Evolutionary conservation across 2,329 filamentous ascomycete species (phyloP).

Genomic region (Nemania sp.): DNA sequence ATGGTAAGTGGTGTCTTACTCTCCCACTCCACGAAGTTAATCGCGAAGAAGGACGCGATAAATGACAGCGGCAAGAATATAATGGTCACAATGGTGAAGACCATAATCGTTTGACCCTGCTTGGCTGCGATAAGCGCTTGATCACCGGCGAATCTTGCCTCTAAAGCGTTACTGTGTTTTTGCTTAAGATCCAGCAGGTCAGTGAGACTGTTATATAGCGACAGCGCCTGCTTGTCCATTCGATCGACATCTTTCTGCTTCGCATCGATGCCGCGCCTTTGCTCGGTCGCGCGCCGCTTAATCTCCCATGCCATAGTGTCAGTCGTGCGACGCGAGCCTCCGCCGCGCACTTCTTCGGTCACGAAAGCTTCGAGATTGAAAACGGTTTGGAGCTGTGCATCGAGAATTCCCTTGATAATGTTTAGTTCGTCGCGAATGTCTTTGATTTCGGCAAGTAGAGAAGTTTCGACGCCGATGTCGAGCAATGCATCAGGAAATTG

Average conservation of each 20-base stretch:
- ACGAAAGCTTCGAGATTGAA: constrained; percentile 51
- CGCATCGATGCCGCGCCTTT: constrained; percentile 59
- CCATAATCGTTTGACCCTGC: constrained; percentile 49
- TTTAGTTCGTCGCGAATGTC: constrained; percentile 70
- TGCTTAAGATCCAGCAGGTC: constrained; percentile 69
- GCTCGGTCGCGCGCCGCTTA: constrained; percentile 58
- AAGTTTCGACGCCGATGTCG: constrained; percentile 63
- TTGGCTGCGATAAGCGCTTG: constrained; percentile 63
- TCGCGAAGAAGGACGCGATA: constrained; percentile 49
- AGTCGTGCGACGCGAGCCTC: constrained; percentile 31
- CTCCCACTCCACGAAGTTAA: constrained; percentile 52
- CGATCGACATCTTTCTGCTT: constrained; percentile 63
- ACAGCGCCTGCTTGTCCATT: constrained; percentile 65
- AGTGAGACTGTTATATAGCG: constrained; percentile 62
- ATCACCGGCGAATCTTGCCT: constrained; percentile 63
- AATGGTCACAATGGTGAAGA: constrained; percentile 51
- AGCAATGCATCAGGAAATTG: constrained; percentile 59
- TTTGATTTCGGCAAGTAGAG: constrained; percentile 65
- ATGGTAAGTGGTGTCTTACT: constrained; percentile 43
- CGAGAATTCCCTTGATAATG: constrained; percentile 59
- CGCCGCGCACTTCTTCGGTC: constrained; percentile 38
- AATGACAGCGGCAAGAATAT: constrained; percentile 50
- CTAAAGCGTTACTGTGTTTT: constrained; percentile 69
- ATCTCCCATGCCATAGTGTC: constrained; percentile 47
- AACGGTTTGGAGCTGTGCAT: constrained; percentile 52